Conservation (phyloP, 352 stramenopile genomes). For the Globisporangium sylvaticum region DNA sequence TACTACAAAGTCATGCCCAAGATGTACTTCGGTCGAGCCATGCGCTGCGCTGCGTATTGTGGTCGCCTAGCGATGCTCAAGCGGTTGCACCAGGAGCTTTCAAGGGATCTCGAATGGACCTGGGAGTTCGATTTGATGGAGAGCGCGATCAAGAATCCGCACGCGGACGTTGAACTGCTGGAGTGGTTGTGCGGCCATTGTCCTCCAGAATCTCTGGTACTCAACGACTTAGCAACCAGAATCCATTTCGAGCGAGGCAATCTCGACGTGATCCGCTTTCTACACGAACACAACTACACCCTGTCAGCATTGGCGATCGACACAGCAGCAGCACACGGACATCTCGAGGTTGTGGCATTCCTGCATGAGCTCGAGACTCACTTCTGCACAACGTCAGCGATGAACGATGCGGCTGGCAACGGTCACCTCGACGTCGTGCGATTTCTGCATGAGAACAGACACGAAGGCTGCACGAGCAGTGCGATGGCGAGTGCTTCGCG, state of each 20-base stretch:
- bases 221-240: neutral
- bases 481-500: neutral
- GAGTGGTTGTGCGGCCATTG: neutral
- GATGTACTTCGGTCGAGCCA: neutral
- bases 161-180: neutral
- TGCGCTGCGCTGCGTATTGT: neutral
- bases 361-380: neutral
- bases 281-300: neutral
- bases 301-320: neutral
- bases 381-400: neutral
- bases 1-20: neutral
- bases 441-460: neutral
- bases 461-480: neutral
- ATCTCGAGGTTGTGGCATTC: neutral
- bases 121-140: neutral
- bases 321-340: neutral
- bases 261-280: too few relatives aligned
- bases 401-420: slow-evolving; percentile 1
- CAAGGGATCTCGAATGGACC: neutral
- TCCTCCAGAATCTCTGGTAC: neutral
- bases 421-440: neutral
- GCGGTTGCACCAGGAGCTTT: neutral
- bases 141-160: neutral
- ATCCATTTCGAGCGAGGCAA: too few relatives aligned
- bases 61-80: slow-evolving; percentile 4